Base-by-base conservation (phyloP, 352 stramenopile species). In the Phytophthora cactorum region DNA sequence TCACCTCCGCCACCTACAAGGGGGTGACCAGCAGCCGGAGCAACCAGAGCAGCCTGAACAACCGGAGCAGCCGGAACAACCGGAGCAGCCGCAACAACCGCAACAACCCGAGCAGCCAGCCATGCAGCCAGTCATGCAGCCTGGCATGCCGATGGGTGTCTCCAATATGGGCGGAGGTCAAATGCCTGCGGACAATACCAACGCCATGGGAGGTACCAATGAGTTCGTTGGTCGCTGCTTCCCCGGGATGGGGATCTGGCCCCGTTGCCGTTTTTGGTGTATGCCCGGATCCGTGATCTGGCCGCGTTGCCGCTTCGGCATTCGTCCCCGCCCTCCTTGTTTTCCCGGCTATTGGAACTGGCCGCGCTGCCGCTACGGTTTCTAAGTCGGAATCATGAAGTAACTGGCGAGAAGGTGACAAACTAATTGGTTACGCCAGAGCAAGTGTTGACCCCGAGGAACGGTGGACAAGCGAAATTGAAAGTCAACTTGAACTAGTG, bases 261-360 rank as follows among this genome's bases (percentile, higher is more conserved):
- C 64, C 2, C 64, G 57, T 25, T 72, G 64, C 36, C 64, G 64
- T 12, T 58, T 49, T n/a, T 36, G 49, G 10, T 72, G 65, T 12
- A 53, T 64, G 9, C 65, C 59, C 5, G 55, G 63, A 8, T 53
- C 38, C 1, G 60, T 28, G 39, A 52, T 45, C n/a, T 72, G 65
- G 65, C 65, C 65, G 12, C 59, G 59, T 59, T 72, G 65, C 15
- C 65, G 65, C 25, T 70, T 44, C 59, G 46, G 34, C 34, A 9
- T 9, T 39, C 36, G 36, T 43, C 36, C 36, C 36, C 36, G 36
- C n/a, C 36, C 36, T n/a, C 36, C 36, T 2, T 65, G 58, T 17
- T 61, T 50, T 9, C 59, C 50, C 10, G 59, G 59, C 2, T 38
- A 6, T 17, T 67, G 39, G 50, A 47, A 54, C 12, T 67, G 59